Evolutionary conservation across 805 yeast genomes (phyloP), one percentile per base, ranked within the genome.

Genomic region (Ogataea pilisensis): DNA sequence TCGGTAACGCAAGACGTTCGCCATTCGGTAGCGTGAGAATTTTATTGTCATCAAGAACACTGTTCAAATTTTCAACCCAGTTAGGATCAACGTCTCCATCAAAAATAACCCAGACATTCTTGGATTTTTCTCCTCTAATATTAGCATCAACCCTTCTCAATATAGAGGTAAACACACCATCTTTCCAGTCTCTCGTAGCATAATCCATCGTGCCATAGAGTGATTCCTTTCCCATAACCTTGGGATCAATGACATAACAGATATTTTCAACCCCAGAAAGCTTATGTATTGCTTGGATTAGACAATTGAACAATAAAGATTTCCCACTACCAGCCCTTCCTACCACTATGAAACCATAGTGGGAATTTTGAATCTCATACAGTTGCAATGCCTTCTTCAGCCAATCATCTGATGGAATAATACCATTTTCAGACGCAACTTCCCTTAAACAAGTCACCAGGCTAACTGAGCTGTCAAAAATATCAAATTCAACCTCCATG

Each of bases 81-180:
- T 78, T 80, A 0, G 98, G 97, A 56, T 91, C 97, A 27, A 91
- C 76, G 51, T 88, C 96, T 30, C 97, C 95, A 61, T 91, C 97
- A 55, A 91, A 85, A 0, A 90, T 72, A 43, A 91, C 72, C 93
- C 95, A 89, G 13, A 80, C 70, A 3, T 70, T 60, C 43, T 73
- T 78, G 2, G 64, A 47, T 8, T 57, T 50, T 45, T 84, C 90
- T 1, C 87, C 88, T 33, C 84, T 65, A 13, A 74, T 49, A 45
- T 80, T 80, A 3, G 70, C 73, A 3, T 60, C 60, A 0, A 83
- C 71, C 38, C 66, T 69, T 46, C 98, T 66, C 32, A 91, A 53
- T 7, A 82, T 70, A 8, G 76, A 60, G 0, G 95, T 85, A 38
- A 90, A 72, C 8, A 90, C 55, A 5, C 98, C 98, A 62, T 91